Evolutionary conservation across 306 rosid genomes (phyloP).

Genomic region (Malus asiatica): DNA sequence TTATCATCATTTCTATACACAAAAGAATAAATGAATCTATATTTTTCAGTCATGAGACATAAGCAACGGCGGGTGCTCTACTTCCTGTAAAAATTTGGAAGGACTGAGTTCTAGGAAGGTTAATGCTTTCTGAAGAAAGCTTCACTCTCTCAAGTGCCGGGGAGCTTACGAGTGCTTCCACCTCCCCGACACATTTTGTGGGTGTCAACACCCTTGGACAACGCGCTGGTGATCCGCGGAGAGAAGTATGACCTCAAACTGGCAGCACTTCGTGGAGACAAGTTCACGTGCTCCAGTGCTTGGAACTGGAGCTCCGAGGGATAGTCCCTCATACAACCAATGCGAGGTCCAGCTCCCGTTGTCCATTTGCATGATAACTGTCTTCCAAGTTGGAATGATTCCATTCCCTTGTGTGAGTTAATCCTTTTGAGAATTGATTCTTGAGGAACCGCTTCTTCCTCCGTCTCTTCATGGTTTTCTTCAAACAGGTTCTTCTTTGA

Average conservation of each 20-base stretch:
- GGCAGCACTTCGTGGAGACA: conserved; percentile 64
- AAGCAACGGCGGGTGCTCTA: conserved; percentile 32
- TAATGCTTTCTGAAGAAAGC: neutral
- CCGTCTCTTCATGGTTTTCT: conserved; percentile 33
- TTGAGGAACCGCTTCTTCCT: conserved; percentile 44
- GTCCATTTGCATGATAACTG: conserved; percentile 97
- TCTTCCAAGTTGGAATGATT: conserved; percentile 80
- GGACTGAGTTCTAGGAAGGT: conserved; percentile 28
- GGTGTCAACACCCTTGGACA: conserved; percentile 26
- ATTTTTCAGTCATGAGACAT: conserved; percentile 13
- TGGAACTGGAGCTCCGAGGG: conserved; percentile 75
- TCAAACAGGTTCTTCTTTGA: conserved; percentile 19
- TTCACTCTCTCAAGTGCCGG: neutral
- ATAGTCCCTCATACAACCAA: conserved; percentile 84
- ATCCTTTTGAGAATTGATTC: conserved; percentile 73
- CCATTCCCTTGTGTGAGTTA: conserved; percentile 64
- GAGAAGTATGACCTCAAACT: conserved; percentile 29
- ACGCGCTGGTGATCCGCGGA: conserved; percentile 22
- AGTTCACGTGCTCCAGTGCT: conserved; percentile 78
- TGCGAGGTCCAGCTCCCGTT: conserved; percentile 95
- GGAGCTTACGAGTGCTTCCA: conserved; percentile 1
- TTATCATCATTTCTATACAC: conserved; percentile 43
- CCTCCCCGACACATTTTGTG: conserved; percentile 18
- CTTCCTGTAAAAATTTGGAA: conserved; percentile 43
- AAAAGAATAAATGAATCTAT: conserved; percentile 42